Evolutionary conservation across 169 alveolate species (phyloP).

Genomic region (Babesia caballi): DNA sequence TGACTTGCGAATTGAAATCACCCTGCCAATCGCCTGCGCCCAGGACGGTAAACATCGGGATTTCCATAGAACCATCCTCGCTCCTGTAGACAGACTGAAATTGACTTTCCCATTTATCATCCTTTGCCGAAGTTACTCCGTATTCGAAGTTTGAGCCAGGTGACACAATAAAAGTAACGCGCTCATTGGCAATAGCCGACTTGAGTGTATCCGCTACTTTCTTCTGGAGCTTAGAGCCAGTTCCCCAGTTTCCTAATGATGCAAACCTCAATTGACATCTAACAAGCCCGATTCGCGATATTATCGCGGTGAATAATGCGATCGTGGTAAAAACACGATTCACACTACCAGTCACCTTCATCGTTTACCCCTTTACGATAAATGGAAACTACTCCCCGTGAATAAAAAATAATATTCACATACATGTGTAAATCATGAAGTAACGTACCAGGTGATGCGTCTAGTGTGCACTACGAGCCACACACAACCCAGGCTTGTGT

Average conservation of each 20-base stretch:
- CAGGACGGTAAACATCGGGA: conserved; percentile 83
- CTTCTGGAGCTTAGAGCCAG: conserved; percentile 71
- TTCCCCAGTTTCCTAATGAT: conserved; percentile 85
- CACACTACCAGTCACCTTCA: not conserved
- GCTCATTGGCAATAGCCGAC: conserved; percentile 71
- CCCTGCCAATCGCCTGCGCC: conserved; percentile 87
- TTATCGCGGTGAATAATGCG: conserved; percentile 2
- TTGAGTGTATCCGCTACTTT: conserved; percentile 79
- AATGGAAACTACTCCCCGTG: not conserved
- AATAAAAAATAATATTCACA: not conserved
- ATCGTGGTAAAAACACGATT: not conserved
- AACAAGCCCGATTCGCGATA: conserved; percentile 23
- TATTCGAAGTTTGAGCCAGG: conserved; percentile 85
- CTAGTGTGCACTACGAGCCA: conserved; percentile 41
- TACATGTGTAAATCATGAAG: not conserved
- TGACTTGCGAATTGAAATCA: conserved; percentile 76
- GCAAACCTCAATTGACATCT: conserved; percentile 78
- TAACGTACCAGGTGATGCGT: not conserved
- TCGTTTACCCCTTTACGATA: not conserved
- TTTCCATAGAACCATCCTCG: conserved; percentile 75
- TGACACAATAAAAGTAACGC: conserved; percentile 78
- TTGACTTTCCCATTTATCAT: conserved; percentile 73
- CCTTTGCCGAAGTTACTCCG: conserved; percentile 78
- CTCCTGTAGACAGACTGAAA: conserved; percentile 80
- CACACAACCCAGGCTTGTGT: not conserved